Percentiles rank a stretch among this genome's conserved stretches.
These are phyloP conservation scores for Ophiocordyceps sinensis DNA, from an alignment of 2,329 filamentous ascomycete genomes.

Conservation along the genomic window DNA sequence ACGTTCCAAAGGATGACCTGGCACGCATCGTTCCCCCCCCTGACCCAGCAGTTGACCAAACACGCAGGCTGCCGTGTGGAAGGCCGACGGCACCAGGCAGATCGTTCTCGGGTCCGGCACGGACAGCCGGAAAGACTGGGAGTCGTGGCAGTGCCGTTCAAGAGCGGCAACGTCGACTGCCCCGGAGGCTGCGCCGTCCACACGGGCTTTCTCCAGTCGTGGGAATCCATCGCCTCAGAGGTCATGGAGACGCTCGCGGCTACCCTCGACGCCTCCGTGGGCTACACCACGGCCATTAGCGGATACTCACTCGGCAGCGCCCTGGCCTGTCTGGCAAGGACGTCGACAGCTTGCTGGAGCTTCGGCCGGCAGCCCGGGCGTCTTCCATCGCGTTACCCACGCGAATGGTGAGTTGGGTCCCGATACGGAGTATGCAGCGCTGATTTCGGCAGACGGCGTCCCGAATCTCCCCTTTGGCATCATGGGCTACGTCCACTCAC, in stretches of 20 bases:
- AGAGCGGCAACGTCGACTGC: not conserved
- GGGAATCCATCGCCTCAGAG: not conserved
- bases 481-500: not conserved
- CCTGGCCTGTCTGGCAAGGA: not conserved
- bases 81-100: not conserved
- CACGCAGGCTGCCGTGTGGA: not conserved
- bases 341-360: not conserved
- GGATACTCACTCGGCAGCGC: not conserved
- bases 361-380: not conserved
- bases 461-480: not conserved
- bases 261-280: not conserved
- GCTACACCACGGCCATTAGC: not conserved
- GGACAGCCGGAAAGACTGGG: not conserved
- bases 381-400: not conserved
- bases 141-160: not conserved
- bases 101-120: not conserved
- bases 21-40: not conserved
- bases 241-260: not conserved
- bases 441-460: not conserved
- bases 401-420: not conserved
- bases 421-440: not conserved
- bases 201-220: not conserved
- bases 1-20: not conserved
- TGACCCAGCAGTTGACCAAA: not conserved
- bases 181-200: not conserved